Evolutionary conservation across 306 rosid species (phyloP).

Genomic region (Cicer bijugum): DNA sequence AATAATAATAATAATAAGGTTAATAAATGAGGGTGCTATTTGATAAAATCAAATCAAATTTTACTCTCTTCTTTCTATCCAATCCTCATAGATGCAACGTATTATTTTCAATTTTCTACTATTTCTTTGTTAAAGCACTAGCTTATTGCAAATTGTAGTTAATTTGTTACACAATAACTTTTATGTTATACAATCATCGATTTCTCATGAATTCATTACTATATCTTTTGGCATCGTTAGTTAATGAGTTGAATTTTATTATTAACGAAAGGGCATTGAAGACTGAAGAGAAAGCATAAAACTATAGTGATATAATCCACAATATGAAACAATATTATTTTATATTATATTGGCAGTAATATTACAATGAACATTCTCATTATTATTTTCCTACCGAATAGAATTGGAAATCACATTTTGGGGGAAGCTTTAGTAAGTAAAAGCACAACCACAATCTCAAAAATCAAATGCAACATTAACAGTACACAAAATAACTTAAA

Average conservation of each 20-base stretch:
- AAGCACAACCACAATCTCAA: conserved; percentile 32
- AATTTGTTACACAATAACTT: background rate
- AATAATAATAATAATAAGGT: background rate
- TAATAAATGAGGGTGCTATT: background rate
- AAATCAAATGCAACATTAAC: conserved; percentile 34
- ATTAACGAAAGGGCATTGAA: background rate
- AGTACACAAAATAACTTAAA: conserved; percentile 35
- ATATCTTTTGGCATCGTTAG: no score
- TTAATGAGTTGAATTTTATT: no score
- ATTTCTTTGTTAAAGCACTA: conserved; percentile 13
- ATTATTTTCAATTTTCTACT: background rate
- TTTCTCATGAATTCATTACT: background rate
- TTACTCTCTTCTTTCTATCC: conserved; percentile 21
- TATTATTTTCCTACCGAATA: conserved; percentile 31
- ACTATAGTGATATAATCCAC: background rate
- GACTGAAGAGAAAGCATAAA: background rate
- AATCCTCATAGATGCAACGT: background rate
- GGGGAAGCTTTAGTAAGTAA: conserved; percentile 8
- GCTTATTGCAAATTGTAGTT: conserved; percentile 23
- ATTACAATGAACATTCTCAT: conserved; percentile 22
- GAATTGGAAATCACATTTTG: conserved; percentile 18
- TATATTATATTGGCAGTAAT: conserved; percentile 36
- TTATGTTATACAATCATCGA: background rate
- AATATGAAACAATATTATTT: conserved; percentile 34
- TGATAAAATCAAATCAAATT: conserved; percentile 26